Evolutionary conservation across 2,329 filamentous ascomycete species (phyloP).

Genomic region (Aspergillus thermomutatus): DNA sequence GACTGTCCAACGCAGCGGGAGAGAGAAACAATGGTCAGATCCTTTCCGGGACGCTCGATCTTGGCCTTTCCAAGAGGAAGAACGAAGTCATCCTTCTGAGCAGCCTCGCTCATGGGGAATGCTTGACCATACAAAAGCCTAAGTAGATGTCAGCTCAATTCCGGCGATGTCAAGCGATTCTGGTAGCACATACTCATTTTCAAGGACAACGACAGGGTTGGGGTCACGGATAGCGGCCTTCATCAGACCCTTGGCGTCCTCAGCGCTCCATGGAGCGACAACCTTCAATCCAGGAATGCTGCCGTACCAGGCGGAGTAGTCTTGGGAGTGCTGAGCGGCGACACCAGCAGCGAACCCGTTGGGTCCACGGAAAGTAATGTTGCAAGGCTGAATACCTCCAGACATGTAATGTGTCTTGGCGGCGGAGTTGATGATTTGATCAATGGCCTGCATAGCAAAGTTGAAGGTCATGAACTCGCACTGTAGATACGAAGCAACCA

Average conservation of each 20-base stretch:
- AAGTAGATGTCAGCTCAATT: slow-evolving; percentile 33
- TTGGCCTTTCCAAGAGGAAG: slow-evolving; percentile 98
- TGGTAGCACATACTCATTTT: slow-evolving; percentile 65
- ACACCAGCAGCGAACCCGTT: slow-evolving; percentile 98
- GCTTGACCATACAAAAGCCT: slow-evolving; percentile 81
- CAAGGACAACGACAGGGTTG: slow-evolving; percentile 89
- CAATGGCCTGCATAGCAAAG: slow-evolving; percentile 99
- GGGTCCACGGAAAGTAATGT: slow-evolving; percentile 98
- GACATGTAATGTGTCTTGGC: slow-evolving; percentile 99
- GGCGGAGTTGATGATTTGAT: slow-evolving; percentile 98
- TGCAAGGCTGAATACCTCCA: slow-evolving; percentile 97
- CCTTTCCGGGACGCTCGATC: slow-evolving; percentile 93
- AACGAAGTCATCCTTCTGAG: slow-evolving; percentile 94
- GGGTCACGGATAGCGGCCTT: slow-evolving; percentile 98
- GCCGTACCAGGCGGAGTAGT: slow-evolving; percentile 98
- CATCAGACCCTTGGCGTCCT: slow-evolving; percentile 96
- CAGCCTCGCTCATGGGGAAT: slow-evolving; percentile 97
- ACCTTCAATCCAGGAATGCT: slow-evolving; percentile 98
- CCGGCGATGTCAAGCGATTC: background rate
- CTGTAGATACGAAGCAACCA: slow-evolving; percentile 42
- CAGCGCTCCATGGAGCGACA: slow-evolving; percentile 89
- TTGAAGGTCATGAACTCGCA: slow-evolving; percentile 99
- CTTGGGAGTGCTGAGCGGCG: slow-evolving; percentile 96
- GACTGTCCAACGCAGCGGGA: slow-evolving; percentile 95
- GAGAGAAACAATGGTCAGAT: slow-evolving; percentile 90